These are phyloP conservation scores for Sugiyamaella sp. DNA, from an alignment of 1,139 yeast genomes.

Conservation along the genomic window DNA sequence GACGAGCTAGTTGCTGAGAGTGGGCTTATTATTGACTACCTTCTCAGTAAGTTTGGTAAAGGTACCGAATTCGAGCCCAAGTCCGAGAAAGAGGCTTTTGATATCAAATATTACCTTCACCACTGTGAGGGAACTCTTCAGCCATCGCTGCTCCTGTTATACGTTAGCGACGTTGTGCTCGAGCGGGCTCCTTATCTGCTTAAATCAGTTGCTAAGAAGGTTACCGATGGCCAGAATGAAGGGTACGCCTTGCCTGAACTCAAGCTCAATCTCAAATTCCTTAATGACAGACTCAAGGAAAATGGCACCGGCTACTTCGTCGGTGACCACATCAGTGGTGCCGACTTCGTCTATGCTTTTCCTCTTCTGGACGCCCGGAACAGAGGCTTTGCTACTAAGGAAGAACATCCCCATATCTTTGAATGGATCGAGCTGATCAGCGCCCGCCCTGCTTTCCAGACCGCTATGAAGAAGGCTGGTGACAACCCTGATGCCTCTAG, in stretches of 20 bases:
- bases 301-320: constrained; percentile 58
- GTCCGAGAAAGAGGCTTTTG: constrained; percentile 42
- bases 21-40: constrained; percentile 56
- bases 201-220: constrained; percentile 45
- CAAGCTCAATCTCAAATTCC: constrained; percentile 33
- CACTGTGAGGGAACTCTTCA: constrained; percentile 62
- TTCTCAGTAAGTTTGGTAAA: constrained; percentile 51
- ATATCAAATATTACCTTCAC: constrained; percentile 56
- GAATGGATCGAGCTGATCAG: constrained; percentile 29
- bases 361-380: constrained; percentile 47
- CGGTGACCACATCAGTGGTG: constrained; percentile 58
- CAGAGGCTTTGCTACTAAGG: constrained; percentile 19
- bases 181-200: constrained; percentile 53
- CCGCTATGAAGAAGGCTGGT: constrained; percentile 22
- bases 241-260: constrained; percentile 31
- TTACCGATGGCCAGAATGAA: constrained; percentile 18
- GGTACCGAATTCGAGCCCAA: constrained; percentile 35
- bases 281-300: constrained; percentile 47
- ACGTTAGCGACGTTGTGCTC: constrained; percentile 41
- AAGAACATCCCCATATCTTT: constrained; percentile 32
- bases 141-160: constrained; percentile 50
- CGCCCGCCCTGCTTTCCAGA: constrained; percentile 27
- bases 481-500: not conserved
- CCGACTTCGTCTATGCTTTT: constrained; percentile 53
- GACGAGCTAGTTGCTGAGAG: constrained; percentile 43